phyloP scores from a whole-genome alignment of 345 rosid genomes.

The Aurinia saxatilis region DNA sequence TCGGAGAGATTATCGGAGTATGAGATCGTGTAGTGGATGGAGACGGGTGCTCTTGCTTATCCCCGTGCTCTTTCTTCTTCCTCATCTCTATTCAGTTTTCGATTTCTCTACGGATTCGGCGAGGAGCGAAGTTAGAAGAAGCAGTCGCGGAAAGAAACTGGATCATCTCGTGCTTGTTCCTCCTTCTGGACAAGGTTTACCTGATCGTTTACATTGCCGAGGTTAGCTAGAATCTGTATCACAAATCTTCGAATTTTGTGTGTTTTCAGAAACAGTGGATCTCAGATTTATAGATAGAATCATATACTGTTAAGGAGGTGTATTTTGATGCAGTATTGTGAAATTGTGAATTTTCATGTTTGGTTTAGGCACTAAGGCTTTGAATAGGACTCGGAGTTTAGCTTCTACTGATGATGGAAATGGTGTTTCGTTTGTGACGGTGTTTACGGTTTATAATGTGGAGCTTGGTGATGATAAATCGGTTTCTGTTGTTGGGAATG shows the following conservation, averaged over 20 bases:
- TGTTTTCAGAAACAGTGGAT: background rate
- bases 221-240: slow-evolving; percentile 31
- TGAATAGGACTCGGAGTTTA: slow-evolving; percentile 45
- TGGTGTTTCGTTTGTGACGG: slow-evolving; percentile 56
- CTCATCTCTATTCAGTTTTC: slow-evolving; percentile 49
- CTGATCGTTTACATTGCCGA: slow-evolving; percentile 72
- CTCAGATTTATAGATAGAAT: background rate
- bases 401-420: slow-evolving; percentile 30
- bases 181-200: slow-evolving; percentile 74
- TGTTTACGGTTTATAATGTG: slow-evolving; percentile 61
- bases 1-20: slow-evolving; percentile 34
- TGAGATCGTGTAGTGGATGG: slow-evolving; percentile 62
- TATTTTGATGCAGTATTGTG: too few relatives aligned
- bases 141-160: slow-evolving; percentile 38
- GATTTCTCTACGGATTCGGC: slow-evolving; percentile 39
- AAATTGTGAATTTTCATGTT: slow-evolving; percentile 1
- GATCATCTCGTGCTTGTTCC: slow-evolving; percentile 73
- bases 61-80: slow-evolving; percentile 52
- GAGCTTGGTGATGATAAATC: slow-evolving; percentile 36
- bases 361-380: slow-evolving; percentile 60
- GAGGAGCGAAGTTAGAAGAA: slow-evolving; percentile 21
- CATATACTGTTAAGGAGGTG: too few relatives aligned
- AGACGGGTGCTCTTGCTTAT: slow-evolving; percentile 47
- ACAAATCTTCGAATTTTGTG: background rate
- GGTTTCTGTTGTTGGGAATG: slow-evolving; percentile 72